Conservation (phyloP, 805 yeast genomes). For the Blastobotrys americana region DNA sequence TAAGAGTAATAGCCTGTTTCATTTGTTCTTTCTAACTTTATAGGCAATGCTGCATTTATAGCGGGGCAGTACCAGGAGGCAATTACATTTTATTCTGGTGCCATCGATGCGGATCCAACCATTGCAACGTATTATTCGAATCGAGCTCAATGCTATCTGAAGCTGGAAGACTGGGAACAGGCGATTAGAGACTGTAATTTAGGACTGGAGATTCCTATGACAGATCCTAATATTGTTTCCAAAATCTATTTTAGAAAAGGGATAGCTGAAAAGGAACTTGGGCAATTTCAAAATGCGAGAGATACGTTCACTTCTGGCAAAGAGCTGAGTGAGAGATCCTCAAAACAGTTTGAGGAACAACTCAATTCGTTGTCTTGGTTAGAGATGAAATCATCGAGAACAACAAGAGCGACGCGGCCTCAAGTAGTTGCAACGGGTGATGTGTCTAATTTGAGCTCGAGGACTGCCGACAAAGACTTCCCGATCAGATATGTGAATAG, state of each 20-base stretch:
- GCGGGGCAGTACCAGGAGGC: constrained; percentile 15
- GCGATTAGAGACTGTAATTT: constrained; percentile 13
- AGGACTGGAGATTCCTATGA: constrained; percentile 11
- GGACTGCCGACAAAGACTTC: too few relatives aligned
- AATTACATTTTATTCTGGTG: constrained; percentile 13
- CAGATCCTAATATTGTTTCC: constrained; percentile 3
- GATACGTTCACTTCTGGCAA: constrained; percentile 13
- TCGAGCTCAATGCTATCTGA: constrained; percentile 19
- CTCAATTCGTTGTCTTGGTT: constrained; percentile 4
- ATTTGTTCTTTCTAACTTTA: constrained; percentile 3
- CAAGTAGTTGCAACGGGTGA: background rate
- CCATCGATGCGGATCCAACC: constrained; percentile 11
- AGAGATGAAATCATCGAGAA: background rate
- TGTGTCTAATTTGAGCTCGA: too few relatives aligned
- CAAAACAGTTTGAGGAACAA: constrained; percentile 7
- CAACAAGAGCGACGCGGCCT: background rate
- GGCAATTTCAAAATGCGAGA: constrained; percentile 8
- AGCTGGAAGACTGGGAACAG: constrained; percentile 12
- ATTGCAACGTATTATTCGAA: constrained; percentile 19
- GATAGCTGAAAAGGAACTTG: constrained; percentile 12
- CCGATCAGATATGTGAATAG: constrained; percentile 13
- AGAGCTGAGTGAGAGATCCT: constrained; percentile 6
- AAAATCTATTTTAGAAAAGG: constrained; percentile 18
- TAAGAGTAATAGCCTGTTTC: too few relatives aligned
- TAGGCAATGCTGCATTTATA: constrained; percentile 15